Evolutionary conservation across 2,329 filamentous ascomycete genomes (phyloP).

Genomic region (Coniochaeta prunicola): DNA sequence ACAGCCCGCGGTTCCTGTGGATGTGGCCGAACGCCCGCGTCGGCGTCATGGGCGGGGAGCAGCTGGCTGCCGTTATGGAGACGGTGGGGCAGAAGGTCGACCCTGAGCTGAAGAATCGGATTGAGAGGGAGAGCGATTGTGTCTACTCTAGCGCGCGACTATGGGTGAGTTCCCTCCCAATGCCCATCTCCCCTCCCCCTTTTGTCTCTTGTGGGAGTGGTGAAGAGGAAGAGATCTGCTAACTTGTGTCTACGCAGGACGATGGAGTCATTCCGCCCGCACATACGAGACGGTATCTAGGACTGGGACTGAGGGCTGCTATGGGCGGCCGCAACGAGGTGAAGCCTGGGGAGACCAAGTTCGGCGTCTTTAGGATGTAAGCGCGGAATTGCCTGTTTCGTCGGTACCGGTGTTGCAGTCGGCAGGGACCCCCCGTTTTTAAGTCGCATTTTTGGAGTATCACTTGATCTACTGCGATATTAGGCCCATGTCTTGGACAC

Average conservation of each 20-base stretch:
- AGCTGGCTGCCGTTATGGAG: constrained; percentile 89
- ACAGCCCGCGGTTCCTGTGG: constrained; percentile 85
- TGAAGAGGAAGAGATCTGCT: neutral
- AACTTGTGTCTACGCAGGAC: constrained; percentile 40
- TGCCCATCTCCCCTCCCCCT: neutral
- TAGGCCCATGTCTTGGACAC: neutral
- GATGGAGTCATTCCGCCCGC: constrained; percentile 75
- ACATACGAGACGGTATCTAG: constrained; percentile 66
- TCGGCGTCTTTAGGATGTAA: constrained; percentile 80
- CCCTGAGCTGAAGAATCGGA: constrained; percentile 71
- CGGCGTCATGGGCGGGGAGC: constrained; percentile 92
- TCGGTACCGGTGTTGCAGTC: neutral
- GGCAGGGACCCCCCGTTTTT: neutral
- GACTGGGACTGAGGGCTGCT: constrained; percentile 64
- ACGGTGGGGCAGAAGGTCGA: constrained; percentile 81
- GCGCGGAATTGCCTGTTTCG: neutral
- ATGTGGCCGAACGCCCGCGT: constrained; percentile 98
- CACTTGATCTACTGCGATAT: neutral
- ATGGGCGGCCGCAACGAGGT: constrained; percentile 60
- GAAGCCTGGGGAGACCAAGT: constrained; percentile 56
- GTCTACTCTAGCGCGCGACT: constrained; percentile 81
- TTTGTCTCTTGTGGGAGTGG: neutral
- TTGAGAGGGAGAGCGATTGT: constrained; percentile 85
- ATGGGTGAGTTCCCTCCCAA: constrained; percentile 57
- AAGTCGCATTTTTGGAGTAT: neutral